These are phyloP conservation scores for Chaetomium sp. DNA, from an alignment of 2,329 filamentous ascomycete species.

Conservation along the genomic window DNA sequence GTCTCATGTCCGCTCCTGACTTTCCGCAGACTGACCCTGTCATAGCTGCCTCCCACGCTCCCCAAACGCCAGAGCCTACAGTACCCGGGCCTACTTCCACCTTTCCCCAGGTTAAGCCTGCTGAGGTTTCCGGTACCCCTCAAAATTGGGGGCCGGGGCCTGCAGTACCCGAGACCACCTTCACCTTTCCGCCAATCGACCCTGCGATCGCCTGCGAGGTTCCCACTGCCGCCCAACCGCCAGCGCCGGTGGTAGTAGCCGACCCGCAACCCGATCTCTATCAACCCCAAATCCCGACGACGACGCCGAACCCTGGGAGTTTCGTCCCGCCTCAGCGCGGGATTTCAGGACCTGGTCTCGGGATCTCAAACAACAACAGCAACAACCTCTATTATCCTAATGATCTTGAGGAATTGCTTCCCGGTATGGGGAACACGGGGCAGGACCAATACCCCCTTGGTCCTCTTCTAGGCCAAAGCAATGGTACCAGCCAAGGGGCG, in stretches of 20 bases:
- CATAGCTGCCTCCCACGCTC: background rate
- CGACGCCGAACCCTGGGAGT: too few relatives aligned
- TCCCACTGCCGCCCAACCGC: background rate
- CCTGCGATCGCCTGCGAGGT: too few relatives aligned
- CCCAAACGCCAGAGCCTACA: background rate
- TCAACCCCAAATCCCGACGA: background rate
- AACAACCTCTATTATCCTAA: background rate
- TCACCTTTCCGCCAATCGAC: too few relatives aligned
- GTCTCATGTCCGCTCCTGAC: background rate
- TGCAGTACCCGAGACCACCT: too few relatives aligned
- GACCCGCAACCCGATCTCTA: background rate
- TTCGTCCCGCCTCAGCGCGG: too few relatives aligned
- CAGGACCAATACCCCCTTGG: background rate
- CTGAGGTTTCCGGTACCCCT: too few relatives aligned
- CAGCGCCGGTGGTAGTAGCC: background rate
- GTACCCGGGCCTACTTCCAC: background rate
- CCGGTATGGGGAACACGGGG: background rate
- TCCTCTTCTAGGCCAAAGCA: background rate
- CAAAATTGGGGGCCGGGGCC: too few relatives aligned
- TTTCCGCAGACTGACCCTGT: background rate
- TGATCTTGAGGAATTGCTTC: background rate
- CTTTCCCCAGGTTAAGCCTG: background rate
- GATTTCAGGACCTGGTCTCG: too few relatives aligned
- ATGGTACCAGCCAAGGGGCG: background rate
- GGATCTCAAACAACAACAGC: background rate